A percentile compares a stretch with the other conserved stretches of the same genome.
Evolutionary conservation across 768 basidiomycete genomes (phyloP).

Genomic region (Mycena crocata): DNA sequence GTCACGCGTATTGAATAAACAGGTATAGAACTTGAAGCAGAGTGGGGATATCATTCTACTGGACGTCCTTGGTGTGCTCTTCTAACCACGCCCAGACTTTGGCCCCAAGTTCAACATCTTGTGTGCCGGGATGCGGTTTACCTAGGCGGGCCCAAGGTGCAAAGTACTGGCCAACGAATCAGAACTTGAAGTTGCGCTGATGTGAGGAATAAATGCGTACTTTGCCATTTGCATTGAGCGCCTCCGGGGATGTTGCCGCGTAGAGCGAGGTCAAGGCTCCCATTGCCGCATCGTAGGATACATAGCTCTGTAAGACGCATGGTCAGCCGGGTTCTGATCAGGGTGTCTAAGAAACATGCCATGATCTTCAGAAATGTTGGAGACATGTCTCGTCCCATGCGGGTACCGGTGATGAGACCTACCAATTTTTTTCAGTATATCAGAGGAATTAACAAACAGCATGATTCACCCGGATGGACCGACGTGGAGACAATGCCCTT

Average conservation of each 20-base stretch:
- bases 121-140: neutral
- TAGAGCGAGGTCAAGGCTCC: slow-evolving; percentile 1
- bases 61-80: neutral
- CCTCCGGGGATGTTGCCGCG: neutral
- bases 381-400: neutral
- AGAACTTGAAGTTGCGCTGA: neutral
- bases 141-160: neutral
- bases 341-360: too few species aligned
- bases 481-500: slow-evolving; percentile 8
- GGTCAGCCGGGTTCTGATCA: neutral
- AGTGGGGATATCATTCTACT: too few species aligned
- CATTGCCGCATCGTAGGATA: neutral
- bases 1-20: too few species aligned
- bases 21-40: too few species aligned
- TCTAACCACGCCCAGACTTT: slow-evolving; percentile 3
- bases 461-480: neutral
- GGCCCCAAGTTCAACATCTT: neutral
- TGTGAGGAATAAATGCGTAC: neutral
- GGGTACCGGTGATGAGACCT: neutral
- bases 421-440: neutral
- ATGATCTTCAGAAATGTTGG: neutral
- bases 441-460: neutral
- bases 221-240: neutral
- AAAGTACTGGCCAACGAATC: neutral
- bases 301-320: neutral